phyloP scores from a whole-genome alignment of 768 basidiomycete species.

The Pluteus cervinus region DNA sequence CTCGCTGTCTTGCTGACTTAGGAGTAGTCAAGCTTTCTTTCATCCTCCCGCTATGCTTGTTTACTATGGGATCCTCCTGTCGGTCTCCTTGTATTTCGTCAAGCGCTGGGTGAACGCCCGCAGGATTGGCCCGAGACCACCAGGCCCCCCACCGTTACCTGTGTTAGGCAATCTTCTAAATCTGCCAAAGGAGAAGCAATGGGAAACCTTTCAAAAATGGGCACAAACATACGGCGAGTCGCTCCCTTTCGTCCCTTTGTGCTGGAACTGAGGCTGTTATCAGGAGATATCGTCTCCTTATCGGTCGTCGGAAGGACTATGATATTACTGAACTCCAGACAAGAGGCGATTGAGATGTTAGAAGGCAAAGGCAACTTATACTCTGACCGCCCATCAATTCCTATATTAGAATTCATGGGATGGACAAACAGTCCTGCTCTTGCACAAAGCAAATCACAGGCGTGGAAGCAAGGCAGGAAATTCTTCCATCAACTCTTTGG shows the following conservation, averaged over 20 bases:
- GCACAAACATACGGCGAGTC: constrained; percentile 30
- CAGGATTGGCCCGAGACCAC: too few species aligned
- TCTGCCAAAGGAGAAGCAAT: constrained; percentile 33
- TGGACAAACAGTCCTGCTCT: constrained; percentile 32
- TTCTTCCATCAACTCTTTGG: constrained; percentile 37
- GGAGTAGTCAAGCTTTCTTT: too few species aligned
- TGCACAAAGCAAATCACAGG: constrained; percentile 30
- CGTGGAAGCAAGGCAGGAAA: constrained; percentile 36
- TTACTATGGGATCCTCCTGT: too few species aligned
- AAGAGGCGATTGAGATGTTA: constrained; percentile 40
- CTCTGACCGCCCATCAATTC: constrained; percentile 45
- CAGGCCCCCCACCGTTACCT: constrained; percentile 36
- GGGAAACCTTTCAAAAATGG: constrained; percentile 38
- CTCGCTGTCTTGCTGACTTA: too few species aligned
- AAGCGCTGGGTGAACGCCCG: too few species aligned
- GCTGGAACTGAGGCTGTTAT: background rate
- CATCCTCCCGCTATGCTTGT: too few species aligned
- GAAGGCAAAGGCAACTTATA: constrained; percentile 46
- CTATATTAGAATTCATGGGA: constrained; percentile 37
- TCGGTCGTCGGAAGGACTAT: constrained; percentile 14
- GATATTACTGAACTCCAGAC: constrained; percentile 35
- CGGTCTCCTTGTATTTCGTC: too few species aligned
- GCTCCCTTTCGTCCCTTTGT: background rate
- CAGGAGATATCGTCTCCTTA: constrained; percentile 4
- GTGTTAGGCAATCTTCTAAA: constrained; percentile 38